Evolutionary conservation across 768 basidiomycete species (phyloP).

Genomic region (Auriscalpium vulgare): DNA sequence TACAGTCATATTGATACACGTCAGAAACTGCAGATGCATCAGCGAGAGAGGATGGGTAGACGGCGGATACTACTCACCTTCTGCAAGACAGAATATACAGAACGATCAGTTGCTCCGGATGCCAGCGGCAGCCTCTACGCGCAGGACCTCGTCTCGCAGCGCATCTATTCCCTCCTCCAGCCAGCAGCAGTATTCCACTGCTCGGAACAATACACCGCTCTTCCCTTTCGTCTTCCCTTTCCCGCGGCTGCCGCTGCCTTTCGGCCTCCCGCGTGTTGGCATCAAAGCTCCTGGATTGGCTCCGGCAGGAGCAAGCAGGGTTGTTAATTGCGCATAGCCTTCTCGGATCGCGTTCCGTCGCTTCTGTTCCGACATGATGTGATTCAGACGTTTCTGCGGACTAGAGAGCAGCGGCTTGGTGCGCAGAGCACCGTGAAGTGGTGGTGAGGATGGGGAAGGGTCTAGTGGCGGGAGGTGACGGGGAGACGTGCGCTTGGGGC

Average conservation of each 20-base stretch:
- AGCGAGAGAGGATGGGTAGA: no score
- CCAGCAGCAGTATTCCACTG: conserved; percentile 80
- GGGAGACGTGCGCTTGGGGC: neutral
- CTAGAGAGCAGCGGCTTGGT: conserved; percentile 66
- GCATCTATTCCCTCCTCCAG: conserved; percentile 77
- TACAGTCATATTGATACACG: no score
- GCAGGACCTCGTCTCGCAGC: conserved; percentile 56
- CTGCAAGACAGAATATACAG: no score
- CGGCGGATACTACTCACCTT: no score
- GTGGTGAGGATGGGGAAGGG: conserved; percentile 3
- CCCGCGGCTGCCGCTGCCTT: conserved; percentile 56
- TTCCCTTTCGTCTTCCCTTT: conserved; percentile 74
- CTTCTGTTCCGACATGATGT: conserved; percentile 93
- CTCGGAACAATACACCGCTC: conserved; percentile 81
- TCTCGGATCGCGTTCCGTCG: conserved; percentile 87
- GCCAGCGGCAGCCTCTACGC: conserved; percentile 61
- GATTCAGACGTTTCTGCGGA: conserved; percentile 84
- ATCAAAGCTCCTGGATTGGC: conserved; percentile 55
- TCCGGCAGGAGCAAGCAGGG: conserved; percentile 74
- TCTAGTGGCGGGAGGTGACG: conserved; percentile 2
- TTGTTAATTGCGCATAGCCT: conserved; percentile 80
- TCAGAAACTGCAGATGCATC: no score
- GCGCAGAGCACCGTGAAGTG: conserved; percentile 20
- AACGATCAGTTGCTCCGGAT: conserved; percentile 24
- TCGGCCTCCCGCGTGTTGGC: conserved; percentile 74